Conservation (phyloP, 768 basidiomycete genomes). For the Lactarius sanguifluus region DNA sequence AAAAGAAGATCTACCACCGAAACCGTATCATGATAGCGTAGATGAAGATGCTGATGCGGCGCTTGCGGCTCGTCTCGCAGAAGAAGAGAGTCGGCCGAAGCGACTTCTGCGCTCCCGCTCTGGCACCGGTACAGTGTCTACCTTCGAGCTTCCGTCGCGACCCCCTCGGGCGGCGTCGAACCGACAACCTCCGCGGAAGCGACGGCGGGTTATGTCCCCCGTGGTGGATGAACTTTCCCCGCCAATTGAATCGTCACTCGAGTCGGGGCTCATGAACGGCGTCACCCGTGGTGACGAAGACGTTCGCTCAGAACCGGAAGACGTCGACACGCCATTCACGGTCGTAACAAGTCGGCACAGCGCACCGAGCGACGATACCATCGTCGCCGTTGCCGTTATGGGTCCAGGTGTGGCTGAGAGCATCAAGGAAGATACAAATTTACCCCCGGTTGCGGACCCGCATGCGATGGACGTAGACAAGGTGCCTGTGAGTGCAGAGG, state of each 20-base stretch:
- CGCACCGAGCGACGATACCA: constrained; percentile 57
- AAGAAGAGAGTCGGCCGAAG: constrained; percentile 33
- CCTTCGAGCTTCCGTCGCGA: constrained; percentile 22
- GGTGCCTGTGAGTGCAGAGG: constrained; percentile 24
- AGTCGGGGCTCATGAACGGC: constrained; percentile 8
- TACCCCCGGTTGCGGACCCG: constrained; percentile 4
- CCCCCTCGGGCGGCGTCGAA: constrained; percentile 11
- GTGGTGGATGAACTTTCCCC: constrained; percentile 28
- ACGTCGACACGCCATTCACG: constrained; percentile 51
- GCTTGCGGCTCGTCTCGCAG: constrained; percentile 34
- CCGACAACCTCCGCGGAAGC: constrained; percentile 32
- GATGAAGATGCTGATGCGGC: constrained; percentile 33
- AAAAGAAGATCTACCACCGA: constrained; percentile 29
- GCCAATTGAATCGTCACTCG: constrained; percentile 21
- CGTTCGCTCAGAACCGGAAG: constrained; percentile 49
- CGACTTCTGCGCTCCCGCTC: constrained; percentile 37
- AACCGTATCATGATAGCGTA: constrained; percentile 17
- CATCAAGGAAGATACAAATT: constrained; percentile 19
- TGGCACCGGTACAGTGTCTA: constrained; percentile 30
- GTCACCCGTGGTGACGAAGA: constrained; percentile 31
- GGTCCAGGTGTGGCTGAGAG: not conserved
- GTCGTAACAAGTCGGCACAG: constrained; percentile 52
- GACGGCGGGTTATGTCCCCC: constrained; percentile 37
- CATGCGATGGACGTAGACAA: constrained; percentile 29
- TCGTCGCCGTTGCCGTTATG: constrained; percentile 40